These are phyloP conservation scores for Leishmania tarentolae DNA, from an alignment of 208 protist species.

Conservation along the genomic window DNA sequence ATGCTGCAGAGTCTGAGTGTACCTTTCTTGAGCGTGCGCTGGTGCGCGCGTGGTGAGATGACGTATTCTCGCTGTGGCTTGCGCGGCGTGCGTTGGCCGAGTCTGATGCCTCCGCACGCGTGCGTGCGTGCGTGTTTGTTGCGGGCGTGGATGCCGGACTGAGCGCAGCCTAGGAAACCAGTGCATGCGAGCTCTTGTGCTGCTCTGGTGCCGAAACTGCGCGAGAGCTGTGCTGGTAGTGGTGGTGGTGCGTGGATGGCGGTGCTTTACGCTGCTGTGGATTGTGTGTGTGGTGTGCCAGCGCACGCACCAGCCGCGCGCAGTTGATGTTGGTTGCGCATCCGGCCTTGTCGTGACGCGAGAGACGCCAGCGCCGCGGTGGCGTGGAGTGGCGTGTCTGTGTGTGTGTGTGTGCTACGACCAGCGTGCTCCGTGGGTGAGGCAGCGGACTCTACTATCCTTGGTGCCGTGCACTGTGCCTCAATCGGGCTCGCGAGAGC, in stretches of 20 bases:
- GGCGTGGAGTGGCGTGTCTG: neutral
- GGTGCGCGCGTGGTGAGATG: too few species aligned
- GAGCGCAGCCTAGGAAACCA: slow-evolving; percentile 45
- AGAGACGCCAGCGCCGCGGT: slow-evolving; percentile 1
- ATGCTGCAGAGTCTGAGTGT: slow-evolving; percentile 33
- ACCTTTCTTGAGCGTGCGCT: slow-evolving; percentile 34
- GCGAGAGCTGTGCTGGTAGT: slow-evolving; percentile 19
- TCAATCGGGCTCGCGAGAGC: slow-evolving; percentile 25
- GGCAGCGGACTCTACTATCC: slow-evolving; percentile 22
- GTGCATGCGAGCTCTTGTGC: slow-evolving; percentile 31
- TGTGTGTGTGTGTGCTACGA: neutral
- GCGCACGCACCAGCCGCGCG: slow-evolving; percentile 30
- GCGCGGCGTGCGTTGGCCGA: too few species aligned
- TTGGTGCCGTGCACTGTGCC: slow-evolving; percentile 11
- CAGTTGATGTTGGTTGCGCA: slow-evolving; percentile 18
- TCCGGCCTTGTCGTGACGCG: slow-evolving; percentile 27
- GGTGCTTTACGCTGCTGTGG: neutral
- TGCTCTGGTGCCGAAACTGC: slow-evolving; percentile 46
- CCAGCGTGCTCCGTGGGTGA: slow-evolving; percentile 17
- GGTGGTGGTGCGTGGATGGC: too few species aligned
- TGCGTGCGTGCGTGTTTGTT: too few species aligned
- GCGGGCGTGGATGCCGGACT: too few species aligned
- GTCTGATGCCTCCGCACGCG: too few species aligned
- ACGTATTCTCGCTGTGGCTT: too few species aligned
- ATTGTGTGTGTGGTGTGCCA: slow-evolving; percentile 1